These are phyloP conservation scores for Ensete ventricosum DNA, from an alignment of 176 grass and related monocot genomes.

Conservation along the genomic window DNA sequence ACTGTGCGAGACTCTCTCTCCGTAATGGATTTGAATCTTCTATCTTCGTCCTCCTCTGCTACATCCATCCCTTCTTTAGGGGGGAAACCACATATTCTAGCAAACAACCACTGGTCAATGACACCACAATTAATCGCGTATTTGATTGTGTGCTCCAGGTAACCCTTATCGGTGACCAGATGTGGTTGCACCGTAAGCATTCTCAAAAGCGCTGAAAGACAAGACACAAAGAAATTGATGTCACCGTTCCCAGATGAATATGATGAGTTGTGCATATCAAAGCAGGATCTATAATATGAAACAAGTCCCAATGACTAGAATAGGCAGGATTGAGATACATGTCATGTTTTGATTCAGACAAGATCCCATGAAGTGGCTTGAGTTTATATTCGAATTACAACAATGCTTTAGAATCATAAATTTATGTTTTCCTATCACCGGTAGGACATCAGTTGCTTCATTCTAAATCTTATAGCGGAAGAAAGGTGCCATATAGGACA, in stretches of 20 bases:
- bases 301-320: too few species aligned
- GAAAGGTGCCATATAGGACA: too few species aligned
- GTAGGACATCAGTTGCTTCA: too few species aligned
- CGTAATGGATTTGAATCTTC: conserved; percentile 30
- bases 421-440: too few species aligned
- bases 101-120: conserved; percentile 59
- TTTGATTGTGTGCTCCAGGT: conserved; percentile 43
- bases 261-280: background rate
- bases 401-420: too few species aligned
- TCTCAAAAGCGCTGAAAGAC: conserved; percentile 60
- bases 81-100: conserved; percentile 42
- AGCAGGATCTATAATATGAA: too few species aligned
- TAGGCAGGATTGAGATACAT: too few species aligned
- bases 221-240: background rate
- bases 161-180: conserved; percentile 47
- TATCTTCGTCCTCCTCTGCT: background rate
- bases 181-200: conserved; percentile 49
- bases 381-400: too few species aligned
- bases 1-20: conserved; percentile 54
- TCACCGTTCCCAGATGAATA: background rate
- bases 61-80: conserved; percentile 26
- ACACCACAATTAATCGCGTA: conserved; percentile 63
- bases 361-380: too few species aligned
- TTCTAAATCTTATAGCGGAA: too few species aligned
- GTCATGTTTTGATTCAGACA: too few species aligned